Base-by-base conservation (phyloP, 2,329 filamentous ascomycete species). In the Fusarium sp. region DNA sequence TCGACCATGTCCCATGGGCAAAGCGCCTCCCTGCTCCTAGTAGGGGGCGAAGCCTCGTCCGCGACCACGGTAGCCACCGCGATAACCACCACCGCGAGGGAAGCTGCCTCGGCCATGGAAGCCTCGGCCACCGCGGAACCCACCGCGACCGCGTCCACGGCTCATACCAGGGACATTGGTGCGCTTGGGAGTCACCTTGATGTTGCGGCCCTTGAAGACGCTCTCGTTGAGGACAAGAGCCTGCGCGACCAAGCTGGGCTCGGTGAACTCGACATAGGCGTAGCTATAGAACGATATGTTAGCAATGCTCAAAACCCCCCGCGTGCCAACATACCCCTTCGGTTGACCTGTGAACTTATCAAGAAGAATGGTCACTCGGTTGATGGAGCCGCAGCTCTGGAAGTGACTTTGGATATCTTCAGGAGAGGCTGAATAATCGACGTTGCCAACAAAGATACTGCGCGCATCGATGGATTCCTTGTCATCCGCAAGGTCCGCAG, bases 341-440 rank as follows among this genome's bases (percentile, higher is more conserved):
- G 96, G 96, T 86, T 98, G 95, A 72, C 96, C 96, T 15, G 95
- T 97, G 80, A 98, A 98, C 86, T 99, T 99, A 85, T 99, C 96
- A 76, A 99, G 86, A 76, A 99, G 86, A 75, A 99, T 99, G 3
- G 96, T 99, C 66, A 99, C 96, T 68, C 96, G 92, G 83, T 99
- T 99, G 86, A 99, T 99, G 75, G 93, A 94, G 68, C 96, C 96
- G 78, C 94, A 97, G 86, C 92, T 97, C 86, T 97, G 94, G 85
- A 99, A 99, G 80, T 99, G 96, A 66, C 94, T 94, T 86, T 99
- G 96, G 66, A 99, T 78, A 85, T 99, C 96, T 84, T 99, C 96
- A 5, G 96, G 96, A 33, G 94, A 97, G 27, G 95, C 95, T 70
- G 94, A 95, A 83, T 99, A 99, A 84, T 99, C 96, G 74, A 99